These are phyloP conservation scores for Lactarius tabidus DNA, from an alignment of 768 basidiomycete species.

Conservation along the genomic window DNA sequence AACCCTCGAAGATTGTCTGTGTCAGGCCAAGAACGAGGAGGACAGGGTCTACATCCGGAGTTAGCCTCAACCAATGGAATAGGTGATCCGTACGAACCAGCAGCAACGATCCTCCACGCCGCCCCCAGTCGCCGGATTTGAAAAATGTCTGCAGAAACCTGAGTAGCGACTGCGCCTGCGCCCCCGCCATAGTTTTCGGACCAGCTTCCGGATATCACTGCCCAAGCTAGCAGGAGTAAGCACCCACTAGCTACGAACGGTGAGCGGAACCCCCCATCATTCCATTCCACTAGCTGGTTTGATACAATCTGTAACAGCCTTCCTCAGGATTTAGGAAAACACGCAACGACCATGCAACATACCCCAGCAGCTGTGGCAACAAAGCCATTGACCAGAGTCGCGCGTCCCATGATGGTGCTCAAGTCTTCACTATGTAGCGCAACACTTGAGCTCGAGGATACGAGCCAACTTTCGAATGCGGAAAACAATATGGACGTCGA, in stretches of 20 bases:
- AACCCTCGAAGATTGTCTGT: conserved; percentile 80
- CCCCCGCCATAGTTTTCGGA: conserved; percentile 63
- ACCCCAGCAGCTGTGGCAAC: conserved; percentile 67
- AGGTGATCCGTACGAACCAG: conserved; percentile 12
- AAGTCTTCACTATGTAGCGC: conserved; percentile 54
- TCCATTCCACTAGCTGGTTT: conserved; percentile 55
- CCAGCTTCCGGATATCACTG: conserved; percentile 58
- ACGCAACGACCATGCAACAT: conserved; percentile 29
- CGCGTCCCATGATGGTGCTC: conserved; percentile 67
- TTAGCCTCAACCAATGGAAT: neutral
- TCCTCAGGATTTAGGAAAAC: neutral
- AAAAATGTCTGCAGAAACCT: conserved; percentile 38
- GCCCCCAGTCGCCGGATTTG: conserved; percentile 50
- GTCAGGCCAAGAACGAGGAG: conserved; percentile 64
- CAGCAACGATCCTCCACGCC: conserved; percentile 53
- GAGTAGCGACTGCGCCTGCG: conserved; percentile 27
- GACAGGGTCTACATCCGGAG: conserved; percentile 44
- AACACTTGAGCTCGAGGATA: conserved; percentile 53
- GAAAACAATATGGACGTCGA: conserved; percentile 76
- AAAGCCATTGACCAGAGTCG: conserved; percentile 68
- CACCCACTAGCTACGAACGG: conserved; percentile 65
- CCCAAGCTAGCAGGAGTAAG: conserved; percentile 50
- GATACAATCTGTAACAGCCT: conserved; percentile 12
- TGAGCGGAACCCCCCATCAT: conserved; percentile 46
- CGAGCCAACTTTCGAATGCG: conserved; percentile 74